Base-by-base conservation (phyloP, 495 filamentous ascomycete genomes). In the Gamarada debralockiae region DNA sequence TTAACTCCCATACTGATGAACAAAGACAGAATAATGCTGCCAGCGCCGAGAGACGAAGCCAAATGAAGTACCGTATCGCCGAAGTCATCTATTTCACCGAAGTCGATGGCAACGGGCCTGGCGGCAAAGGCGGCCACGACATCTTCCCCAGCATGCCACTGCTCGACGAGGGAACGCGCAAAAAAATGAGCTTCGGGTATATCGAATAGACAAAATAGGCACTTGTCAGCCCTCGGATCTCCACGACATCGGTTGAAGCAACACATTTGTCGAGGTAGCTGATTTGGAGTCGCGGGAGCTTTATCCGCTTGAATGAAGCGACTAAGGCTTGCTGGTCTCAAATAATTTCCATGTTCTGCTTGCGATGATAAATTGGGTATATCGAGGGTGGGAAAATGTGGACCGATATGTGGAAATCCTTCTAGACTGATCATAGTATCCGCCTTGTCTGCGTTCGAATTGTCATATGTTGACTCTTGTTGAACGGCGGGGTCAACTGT, bases 61-160 rank as follows among this genome's bases (percentile, higher is more conserved):
- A 33, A 4, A 21, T 48, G 46, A 20, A 48, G 46, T 13, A 37
- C 25, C 3, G 46, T 48, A 22, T 48, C 46, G 21, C 27, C 15
- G 21, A 48, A 48, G n/a, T 17, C 21, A 29, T 48, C 46, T 4
- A 20, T n/a, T 14, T 48, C 46, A 31, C 13, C 14, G 4, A 48
- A 48, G 25, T 48, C 21, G 10, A 27, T 15, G 20, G 15, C 15
- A 3, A 36, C 18, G 2, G 3, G 8, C 9, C 14, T 48, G 15
- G 21, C 46, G 17, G 41, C 20, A 21, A 29, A 48, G 13, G 9
- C 31, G 4, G 25, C 34, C 18, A 43, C n/a, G 21, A 43, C 15
- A 23, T 23, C 14, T 20, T 5, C 40, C 3, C 40, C 12, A 13
- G 12, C n/a, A 7, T 43, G 10, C 21, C n/a, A 21, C 40, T 7